Base-by-base conservation (phyloP, 805 yeast genomes). In the Millerozyma acaciae region DNA sequence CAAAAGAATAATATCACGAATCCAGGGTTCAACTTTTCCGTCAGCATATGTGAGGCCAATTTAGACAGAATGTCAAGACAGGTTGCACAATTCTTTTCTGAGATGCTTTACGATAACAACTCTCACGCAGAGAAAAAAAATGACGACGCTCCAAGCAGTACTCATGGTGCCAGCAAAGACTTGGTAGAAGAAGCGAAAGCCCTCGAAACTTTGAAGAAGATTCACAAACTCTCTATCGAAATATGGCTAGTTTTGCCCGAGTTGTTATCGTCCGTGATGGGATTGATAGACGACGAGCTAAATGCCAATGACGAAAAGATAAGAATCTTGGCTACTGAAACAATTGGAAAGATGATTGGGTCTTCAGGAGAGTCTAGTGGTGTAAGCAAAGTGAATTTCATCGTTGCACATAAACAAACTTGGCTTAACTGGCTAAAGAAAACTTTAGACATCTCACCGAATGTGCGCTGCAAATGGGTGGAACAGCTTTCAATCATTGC, bases 191-290 rank as follows among this genome's bases (percentile, higher is more conserved):
- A 44, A 17, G 54, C 45, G 4, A 40, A 40, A 17, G 50, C 60
- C 3, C 41, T 60, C 30, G 69, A 64, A 26, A 75, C 74, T 14
- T 56, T 84, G 33, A 65, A 63, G 8, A 80, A 79, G 47, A 64
- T 84, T 3, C 95, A 87, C 48, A 67, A 56, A 8, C 58, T 86
- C 21, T 61, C 80, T 0, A 59, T 79, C 2, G 80, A 80, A 39
- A 61, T 88, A 2, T 89, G 96, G 96, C 75, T 68, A 44, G 69
- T 75, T 32, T 79, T 78, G 0, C 96, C 96, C 0, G 93, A 83
- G 29, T 60, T 84, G 14, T 63, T 85, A 8, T 69, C 75, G 3
- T 76, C 93, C 1, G 82, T 84, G 0, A 75, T 84, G 68, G 93
- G 95, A 0, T 71, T 85, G 32, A 62, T 88, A 4, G 85, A 84